Evolutionary conservation across 1,284 basidiomycete species (phyloP), one percentile per base, ranked within the genome.

Genomic region (Golubevia sp.): DNA sequence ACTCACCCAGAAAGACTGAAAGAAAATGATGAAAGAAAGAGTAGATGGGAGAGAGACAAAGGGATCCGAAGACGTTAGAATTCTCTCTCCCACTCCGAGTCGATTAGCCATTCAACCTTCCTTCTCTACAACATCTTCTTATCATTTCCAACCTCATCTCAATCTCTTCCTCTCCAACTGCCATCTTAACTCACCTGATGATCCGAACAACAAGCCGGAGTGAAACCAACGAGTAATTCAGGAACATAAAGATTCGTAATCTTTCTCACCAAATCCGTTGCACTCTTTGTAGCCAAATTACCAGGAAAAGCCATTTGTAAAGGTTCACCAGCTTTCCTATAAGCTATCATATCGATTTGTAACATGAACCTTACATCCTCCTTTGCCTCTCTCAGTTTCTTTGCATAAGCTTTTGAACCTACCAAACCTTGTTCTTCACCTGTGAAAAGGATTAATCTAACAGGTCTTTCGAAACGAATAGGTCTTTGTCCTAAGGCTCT

Each of bases 311-410:
- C 75, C 38, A 77, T 26, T 51, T 77, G 75, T 13, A 64, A 15
- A 0, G 67, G 64, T 51, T 77, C 75, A 23, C 62, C 64, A 0
- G 64, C 59, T 5, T 62, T 49, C 21, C 62, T 67, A 34, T 70
- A 77, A n/a, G 70, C 75, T 1, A 77, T 55, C 75, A 77, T 77
- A 56, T 77, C 74, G 63, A 53, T 53, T 30, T 53, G 51, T n/a
- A 53, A 53, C 51, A 30, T 68, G 23, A 77, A 44, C 0, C 24
- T 13, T 2, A 59, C 26, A 4, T 58, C 11, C 7, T 13, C 30
- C 11, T 11, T 11, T 34, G 5, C 13, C 1, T 57, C 34, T 23
- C n/a, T 30, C 59, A 60, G 61, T n/a, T 61, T 51, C 0, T 56
- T 6, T 1, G 74, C 74, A 55, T 76, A 72, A 30, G 63, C 23